Evolutionary conservation across 306 rosid genomes (phyloP), one percentile per base, ranked within the genome.

Genomic region (Trifolium repens): DNA sequence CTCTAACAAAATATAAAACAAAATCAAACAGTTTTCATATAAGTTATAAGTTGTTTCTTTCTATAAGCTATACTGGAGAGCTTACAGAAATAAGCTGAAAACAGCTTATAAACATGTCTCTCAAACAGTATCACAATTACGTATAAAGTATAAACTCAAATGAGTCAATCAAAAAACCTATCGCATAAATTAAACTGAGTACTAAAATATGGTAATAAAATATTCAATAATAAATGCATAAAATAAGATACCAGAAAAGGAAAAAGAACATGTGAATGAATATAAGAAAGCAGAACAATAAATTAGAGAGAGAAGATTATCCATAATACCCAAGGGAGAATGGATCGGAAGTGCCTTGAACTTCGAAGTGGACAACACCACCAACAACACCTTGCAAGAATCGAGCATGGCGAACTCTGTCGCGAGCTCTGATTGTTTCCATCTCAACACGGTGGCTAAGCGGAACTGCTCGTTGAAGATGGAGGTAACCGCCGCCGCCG

Each of bases 311-410:
- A 54, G 30, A 54, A 27, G 24, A 16, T 19, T 55, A 54, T 27
- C 60, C 61, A 26, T 57, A 57, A 24, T 57, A 24, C 64, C 64
- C 64, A 26, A 27, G 37, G 8, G 64, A 4, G 2, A 0, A 58
- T 0, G 64, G 64, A 58, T 58, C 64, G 37, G 64, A 24, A 3
- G 64, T 10, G 35, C 64, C 64, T 58, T 58, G 37, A 58, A 58
- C 37, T 1, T 6, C 5, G 64, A 58, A 58, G 37, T 22, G 16
- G n/a, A 58, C 64, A 26, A 58, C 64, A 58, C 64, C 64, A 57
- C n/a, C 62, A 55, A 24, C 62, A 55, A 24, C 32, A 55, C 7
- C 64, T 1, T 34, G 37, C 16, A 58, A 24, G 15, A 58, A 4
- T 58, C 64, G 34, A 11, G 4, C 35, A 5, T 58, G 64, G 3